Evolutionary conservation across 331 rosid species (phyloP), one percentile per base, ranked within the genome.

Genomic region (Arachis monticola): DNA sequence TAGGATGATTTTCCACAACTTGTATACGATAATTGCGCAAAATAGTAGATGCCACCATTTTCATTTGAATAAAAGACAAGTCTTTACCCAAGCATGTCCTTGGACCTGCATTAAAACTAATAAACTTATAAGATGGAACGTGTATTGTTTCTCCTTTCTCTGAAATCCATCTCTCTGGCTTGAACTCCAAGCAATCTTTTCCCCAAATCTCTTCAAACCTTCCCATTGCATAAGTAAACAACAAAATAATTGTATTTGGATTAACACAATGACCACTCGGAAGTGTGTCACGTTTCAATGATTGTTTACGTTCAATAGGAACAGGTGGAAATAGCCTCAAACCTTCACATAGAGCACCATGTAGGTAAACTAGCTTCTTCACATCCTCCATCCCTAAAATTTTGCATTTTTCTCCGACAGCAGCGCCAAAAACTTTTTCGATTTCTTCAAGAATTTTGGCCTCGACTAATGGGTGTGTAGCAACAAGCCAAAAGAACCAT

Each of bases 91-190:
- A 52, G 31, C 93, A 88, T 6, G 86, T 73, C 57, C 89, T 82
- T 0, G 88, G 86, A 5, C 93, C 90, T 0, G 83, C 69, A 53
- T 80, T 84, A 63, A 84, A 86, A 5, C 81, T 75, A 6, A 74
- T 10, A 62, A 82, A 86, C 53, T 86, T 88, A 65, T 69, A 77
- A 10, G 89, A 82, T 4, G 90, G 86, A 2, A 14, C 80, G 8
- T 80, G 50, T 31, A 75, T 62, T 1, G 69, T 66, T 0, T 13
- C 63, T 41, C 85, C 85, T 50, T 30, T 5, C 14, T 80, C 64
- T 0, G 85, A 72, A 1, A 88, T 82, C 90, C 93, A 86, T 32
- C 93, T 84, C 69, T 86, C 88, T 13, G 89, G 90, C 80, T 82
- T 88, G 73, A 80, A 88, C 42, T 84, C 86, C 48, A 40, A 8